phyloP scores from a whole-genome alignment of 805 yeast species.

The Lachancea quebecensis region DNA sequence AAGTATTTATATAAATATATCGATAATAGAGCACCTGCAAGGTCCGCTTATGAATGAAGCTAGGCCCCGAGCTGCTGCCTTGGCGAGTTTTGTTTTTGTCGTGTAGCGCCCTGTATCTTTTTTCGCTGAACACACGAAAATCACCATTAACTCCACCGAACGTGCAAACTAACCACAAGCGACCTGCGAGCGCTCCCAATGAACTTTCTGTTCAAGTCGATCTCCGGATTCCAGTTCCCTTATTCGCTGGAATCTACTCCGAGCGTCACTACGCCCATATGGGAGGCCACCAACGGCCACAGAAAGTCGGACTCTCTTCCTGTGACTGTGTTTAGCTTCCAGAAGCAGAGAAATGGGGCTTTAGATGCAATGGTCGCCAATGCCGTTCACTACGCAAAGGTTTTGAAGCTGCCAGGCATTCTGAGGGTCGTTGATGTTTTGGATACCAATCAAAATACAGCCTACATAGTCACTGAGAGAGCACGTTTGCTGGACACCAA shows the following conservation, averaged over 20 bases:
- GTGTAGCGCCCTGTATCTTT: too few relatives aligned
- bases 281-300: conserved; percentile 25
- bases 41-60: too few relatives aligned
- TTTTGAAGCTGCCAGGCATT: conserved; percentile 29
- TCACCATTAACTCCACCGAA: not conserved
- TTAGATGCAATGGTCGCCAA: conserved; percentile 18
- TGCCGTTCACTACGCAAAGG: conserved; percentile 22
- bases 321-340: conserved; percentile 22
- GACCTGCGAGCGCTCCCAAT: conserved; percentile 7
- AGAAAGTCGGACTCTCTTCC: conserved; percentile 25
- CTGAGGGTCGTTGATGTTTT: conserved; percentile 24
- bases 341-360: conserved; percentile 12
- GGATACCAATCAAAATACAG: conserved; percentile 21
- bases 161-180: too few relatives aligned
- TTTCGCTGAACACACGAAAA: not conserved
- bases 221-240: conserved; percentile 30
- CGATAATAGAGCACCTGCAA: not conserved
- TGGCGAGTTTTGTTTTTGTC: too few relatives aligned
- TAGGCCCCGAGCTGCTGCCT: too few relatives aligned
- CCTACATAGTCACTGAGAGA: conserved; percentile 25
- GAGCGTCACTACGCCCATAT: conserved; percentile 18
- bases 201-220: conserved; percentile 29
- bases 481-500: conserved; percentile 20
- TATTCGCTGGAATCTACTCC: conserved; percentile 22
- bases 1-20: not conserved